A percentile compares a stretch with the other conserved stretches of the same genome.
Evolutionary conservation across 2,329 filamentous ascomycete genomes (phyloP).

Genomic region (Cryphonectria radicalis): DNA sequence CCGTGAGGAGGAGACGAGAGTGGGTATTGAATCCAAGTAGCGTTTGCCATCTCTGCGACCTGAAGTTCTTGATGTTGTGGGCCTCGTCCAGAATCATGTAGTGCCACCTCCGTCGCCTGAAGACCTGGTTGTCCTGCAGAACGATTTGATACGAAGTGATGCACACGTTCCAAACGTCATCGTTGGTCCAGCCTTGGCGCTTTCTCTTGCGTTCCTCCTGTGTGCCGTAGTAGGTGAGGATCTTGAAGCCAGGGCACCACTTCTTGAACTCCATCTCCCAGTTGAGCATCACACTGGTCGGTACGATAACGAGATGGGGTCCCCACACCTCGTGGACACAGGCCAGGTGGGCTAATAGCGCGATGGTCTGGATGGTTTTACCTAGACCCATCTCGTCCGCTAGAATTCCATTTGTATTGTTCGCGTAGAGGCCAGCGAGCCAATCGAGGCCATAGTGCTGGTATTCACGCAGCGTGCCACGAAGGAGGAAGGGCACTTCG

Average conservation of each 20-base stretch:
- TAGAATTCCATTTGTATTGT: constrained; percentile 92
- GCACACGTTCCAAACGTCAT: constrained; percentile 94
- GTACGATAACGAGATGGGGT: constrained; percentile 92
- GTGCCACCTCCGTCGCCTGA: constrained; percentile 92
- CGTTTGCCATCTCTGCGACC: constrained; percentile 95
- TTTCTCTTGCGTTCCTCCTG: constrained; percentile 91
- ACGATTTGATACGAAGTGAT: constrained; percentile 98
- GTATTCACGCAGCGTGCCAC: constrained; percentile 90
- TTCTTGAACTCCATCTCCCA: constrained; percentile 99
- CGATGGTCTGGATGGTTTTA: constrained; percentile 98
- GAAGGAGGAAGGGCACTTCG: constrained; percentile 78
- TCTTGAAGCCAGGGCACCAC: constrained; percentile 97
- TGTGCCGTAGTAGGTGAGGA: constrained; percentile 93
- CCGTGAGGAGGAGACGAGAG: constrained; percentile 84
- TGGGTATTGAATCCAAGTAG: constrained; percentile 92
- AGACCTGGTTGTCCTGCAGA: constrained; percentile 89
- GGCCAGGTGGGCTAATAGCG: constrained; percentile 88
- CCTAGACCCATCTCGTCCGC: constrained; percentile 98
- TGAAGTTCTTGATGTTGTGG: constrained; percentile 99
- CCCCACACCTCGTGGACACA: constrained; percentile 93
- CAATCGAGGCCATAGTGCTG: constrained; percentile 97
- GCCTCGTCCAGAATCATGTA: constrained; percentile 98
- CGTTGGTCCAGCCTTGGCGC: constrained; percentile 89
- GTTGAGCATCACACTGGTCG: constrained; percentile 97
- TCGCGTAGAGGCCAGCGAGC: constrained; percentile 90